These are phyloP conservation scores for Ambrosia artemisiifolia DNA, from an alignment of 129 eudicot genomes.

Conservation along the genomic window DNA sequence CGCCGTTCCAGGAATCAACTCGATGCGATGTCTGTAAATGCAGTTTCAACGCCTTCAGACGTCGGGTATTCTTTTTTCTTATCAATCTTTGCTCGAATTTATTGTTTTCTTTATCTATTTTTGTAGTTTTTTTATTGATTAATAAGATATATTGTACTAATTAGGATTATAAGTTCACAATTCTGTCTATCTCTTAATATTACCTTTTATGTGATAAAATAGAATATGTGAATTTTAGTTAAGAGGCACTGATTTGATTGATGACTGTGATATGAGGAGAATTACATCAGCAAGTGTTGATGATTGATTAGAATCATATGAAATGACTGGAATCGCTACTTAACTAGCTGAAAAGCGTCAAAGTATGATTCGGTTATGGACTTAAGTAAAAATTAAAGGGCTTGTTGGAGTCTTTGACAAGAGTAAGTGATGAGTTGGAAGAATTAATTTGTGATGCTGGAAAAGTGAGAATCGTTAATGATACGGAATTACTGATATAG, in stretches of 20 bases:
- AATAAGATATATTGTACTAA: not conserved
- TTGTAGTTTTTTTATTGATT: not conserved
- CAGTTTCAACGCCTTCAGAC: slow-evolving; percentile 91
- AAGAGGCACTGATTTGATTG: not conserved
- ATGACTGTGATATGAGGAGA: not conserved
- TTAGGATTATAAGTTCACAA: not conserved
- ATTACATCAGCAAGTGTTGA: not conserved
- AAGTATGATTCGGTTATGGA: not conserved
- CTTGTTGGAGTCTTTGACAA: no score
- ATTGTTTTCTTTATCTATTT: slow-evolving; percentile 1
- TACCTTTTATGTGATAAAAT: not conserved
- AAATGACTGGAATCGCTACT: not conserved
- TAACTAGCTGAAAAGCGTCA: not conserved
- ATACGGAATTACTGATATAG: not conserved
- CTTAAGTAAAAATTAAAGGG: no score
- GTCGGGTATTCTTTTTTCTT: slow-evolving; percentile 63
- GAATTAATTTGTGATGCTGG: not conserved
- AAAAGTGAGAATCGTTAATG: not conserved
- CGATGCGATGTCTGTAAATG: slow-evolving; percentile 96
- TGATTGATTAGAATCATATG: not conserved
- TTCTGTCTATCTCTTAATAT: not conserved
- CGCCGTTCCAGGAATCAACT: slow-evolving; percentile 83
- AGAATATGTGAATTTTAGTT: not conserved
- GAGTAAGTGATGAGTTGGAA: no score
- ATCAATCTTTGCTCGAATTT: no score